These are phyloP conservation scores for Cronartium ribicola DNA, from an alignment of 1,284 basidiomycete genomes.

Conservation along the genomic window DNA sequence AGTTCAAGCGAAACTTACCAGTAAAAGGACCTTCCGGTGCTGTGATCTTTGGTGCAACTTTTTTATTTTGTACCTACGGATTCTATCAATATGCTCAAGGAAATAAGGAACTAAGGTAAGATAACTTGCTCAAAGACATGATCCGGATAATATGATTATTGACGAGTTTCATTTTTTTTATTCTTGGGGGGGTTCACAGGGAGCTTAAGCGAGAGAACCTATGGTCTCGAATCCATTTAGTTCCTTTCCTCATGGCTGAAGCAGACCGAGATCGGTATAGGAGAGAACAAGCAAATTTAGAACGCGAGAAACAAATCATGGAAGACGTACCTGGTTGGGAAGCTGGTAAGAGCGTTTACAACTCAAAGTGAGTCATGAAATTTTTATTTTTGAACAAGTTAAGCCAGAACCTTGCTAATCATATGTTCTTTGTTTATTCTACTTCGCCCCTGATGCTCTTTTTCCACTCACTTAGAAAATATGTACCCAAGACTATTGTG, in stretches of 20 bases:
- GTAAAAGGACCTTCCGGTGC: constrained; percentile 83
- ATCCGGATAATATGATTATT: not conserved
- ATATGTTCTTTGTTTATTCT: not conserved
- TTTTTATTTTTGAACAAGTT: not conserved
- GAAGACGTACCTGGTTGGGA: constrained; percentile 85
- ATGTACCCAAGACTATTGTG: constrained; percentile 38
- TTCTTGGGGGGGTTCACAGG: constrained; percentile 55
- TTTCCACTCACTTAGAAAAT: constrained; percentile 19
- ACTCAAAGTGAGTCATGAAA: constrained; percentile 24
- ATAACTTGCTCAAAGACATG: not conserved
- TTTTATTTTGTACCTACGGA: constrained; percentile 79
- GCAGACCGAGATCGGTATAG: constrained; percentile 85
- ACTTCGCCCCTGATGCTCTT: not conserved
- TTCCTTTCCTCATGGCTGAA: constrained; percentile 86
- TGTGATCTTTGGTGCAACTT: constrained; percentile 76
- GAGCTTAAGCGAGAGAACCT: constrained; percentile 88
- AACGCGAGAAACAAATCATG: constrained; percentile 87
- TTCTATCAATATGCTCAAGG: constrained; percentile 88
- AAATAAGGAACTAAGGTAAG: constrained; percentile 87
- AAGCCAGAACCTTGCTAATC: not conserved
- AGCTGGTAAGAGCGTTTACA: constrained; percentile 35
- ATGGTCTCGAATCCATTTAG: constrained; percentile 93
- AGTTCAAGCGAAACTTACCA: constrained; percentile 94
- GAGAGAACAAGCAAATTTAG: constrained; percentile 70
- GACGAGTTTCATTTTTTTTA: constrained; percentile 10